Evolutionary conservation across 176 grass and related monocot species (phyloP).

Genomic region (Aegilops bicornis): DNA sequence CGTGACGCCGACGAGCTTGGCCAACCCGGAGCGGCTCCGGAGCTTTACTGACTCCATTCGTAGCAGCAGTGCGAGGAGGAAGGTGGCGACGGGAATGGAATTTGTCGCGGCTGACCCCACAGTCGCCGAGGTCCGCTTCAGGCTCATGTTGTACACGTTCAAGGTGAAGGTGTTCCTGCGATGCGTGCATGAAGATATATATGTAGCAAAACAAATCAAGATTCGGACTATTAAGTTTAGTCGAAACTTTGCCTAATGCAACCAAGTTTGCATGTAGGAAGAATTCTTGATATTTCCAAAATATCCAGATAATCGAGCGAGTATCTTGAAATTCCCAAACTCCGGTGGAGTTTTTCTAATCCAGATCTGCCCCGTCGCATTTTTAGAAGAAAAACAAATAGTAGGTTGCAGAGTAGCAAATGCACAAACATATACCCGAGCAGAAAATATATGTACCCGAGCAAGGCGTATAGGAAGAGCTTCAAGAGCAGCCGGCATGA

Average conservation of each 20-base stretch:
- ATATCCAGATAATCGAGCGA: too few species aligned
- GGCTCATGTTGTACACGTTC: constrained; percentile 18
- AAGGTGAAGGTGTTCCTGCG: constrained; percentile 24
- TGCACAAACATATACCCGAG: not conserved
- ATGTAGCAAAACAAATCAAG: not conserved
- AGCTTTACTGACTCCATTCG: not conserved
- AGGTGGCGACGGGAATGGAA: constrained; percentile 18
- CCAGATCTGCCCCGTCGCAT: too few species aligned
- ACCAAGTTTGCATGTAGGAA: too few species aligned
- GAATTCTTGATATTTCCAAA: too few species aligned
- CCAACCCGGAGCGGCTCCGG: too few species aligned
- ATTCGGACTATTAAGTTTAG: too few species aligned
- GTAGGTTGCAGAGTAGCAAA: not conserved
- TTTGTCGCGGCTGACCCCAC: not conserved
- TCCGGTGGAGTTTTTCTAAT: too few species aligned
- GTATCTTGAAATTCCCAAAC: too few species aligned
- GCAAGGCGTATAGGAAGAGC: constrained; percentile 55
- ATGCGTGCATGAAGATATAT: not conserved
- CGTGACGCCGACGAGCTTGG: too few species aligned
- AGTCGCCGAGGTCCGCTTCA: constrained; percentile 25
- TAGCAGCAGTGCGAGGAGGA: not conserved
- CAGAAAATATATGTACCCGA: constrained; percentile 51
- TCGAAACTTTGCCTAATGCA: too few species aligned
- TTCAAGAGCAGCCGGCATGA: constrained; percentile 32
- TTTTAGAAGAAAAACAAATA: too few species aligned